A percentile compares a stretch with the other conserved stretches of the same genome.
Conservation (phyloP, 345 rosid species). For the Eucalyptus regnans region DNA sequence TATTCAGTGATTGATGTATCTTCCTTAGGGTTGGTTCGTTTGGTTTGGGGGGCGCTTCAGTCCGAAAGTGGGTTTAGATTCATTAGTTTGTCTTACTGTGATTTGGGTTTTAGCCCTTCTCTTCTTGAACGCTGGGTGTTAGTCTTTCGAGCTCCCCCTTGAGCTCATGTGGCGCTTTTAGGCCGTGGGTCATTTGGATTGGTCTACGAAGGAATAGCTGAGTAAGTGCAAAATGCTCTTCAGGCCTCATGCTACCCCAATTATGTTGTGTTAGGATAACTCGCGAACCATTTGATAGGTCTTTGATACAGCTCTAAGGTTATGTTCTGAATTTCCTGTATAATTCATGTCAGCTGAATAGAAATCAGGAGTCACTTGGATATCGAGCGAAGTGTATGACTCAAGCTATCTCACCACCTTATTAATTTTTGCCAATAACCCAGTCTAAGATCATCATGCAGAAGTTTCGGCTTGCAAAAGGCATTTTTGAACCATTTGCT, state of each 20-base stretch:
- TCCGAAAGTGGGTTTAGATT: neutral
- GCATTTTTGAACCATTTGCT: neutral
- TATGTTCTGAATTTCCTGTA: neutral
- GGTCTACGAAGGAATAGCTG: conserved; percentile 70
- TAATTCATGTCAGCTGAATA: neutral
- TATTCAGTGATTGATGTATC: neutral
- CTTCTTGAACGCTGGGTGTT: neutral
- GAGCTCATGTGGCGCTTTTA: conserved; percentile 15
- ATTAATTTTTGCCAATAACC: neutral
- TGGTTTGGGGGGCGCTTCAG: neutral
- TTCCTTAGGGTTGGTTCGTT: neutral
- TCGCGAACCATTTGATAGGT: neutral
- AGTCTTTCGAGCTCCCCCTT: neutral
- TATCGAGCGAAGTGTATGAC: no score
- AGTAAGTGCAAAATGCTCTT: conserved; percentile 31
- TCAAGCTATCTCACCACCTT: neutral
- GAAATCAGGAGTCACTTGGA: neutral
- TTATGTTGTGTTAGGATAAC: neutral
- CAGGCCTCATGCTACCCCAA: neutral
- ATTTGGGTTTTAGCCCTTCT: neutral
- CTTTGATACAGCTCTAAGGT: neutral
- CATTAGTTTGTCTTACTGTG: neutral
- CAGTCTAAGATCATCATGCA: neutral
- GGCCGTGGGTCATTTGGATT: conserved; percentile 87
- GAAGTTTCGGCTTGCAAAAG: neutral